Base-by-base conservation (phyloP, 495 filamentous ascomycete species). In the Aspergillus baeticus region DNA sequence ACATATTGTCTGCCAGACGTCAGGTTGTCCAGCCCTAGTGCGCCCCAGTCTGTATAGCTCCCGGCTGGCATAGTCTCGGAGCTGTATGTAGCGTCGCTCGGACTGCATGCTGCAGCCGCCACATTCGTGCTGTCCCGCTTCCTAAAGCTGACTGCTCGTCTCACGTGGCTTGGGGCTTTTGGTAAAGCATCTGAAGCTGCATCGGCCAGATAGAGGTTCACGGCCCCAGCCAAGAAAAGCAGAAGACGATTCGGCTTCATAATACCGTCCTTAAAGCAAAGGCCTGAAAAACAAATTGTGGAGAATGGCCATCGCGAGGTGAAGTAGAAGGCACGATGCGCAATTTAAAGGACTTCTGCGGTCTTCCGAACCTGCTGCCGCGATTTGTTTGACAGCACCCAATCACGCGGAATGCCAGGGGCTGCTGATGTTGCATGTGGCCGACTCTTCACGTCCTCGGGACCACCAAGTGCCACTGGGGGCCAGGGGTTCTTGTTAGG, bases 31-130 rank as follows among this genome's bases (percentile, higher is more conserved):
- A 57, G 45, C 0, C 46, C 45, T 13, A 57, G 26, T 1, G 15
- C 17, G 22, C 53, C 53, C 53, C 53, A 55, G 42, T 55, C 43
- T 6, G 46, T 57, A 26, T 57, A 57, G 36, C 13, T 42, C 26
- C 54, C 54, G 15, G 45, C 26, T 21, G 54, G 54, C 45, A 57
- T 57, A 2, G 7, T 33, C 17, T 57, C 45, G 8, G 35, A 29
- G 15, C 54, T 57, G 26, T 57, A 57, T 10, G 54, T 57, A 1
- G 15, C 54, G 20, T 50, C 54, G n/a, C 14, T 18, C 2, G 45
- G 36, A 20, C 45, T 50, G 38, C 54, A 57, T 35, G 10, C 14
- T 6, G 35, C 36, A 35, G 22, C 17, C 21, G 31, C 6, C 17
- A 14, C n/a, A 13, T 33, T 46, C 29, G 21, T 4, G 15, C 13